Evolutionary conservation across 768 basidiomycete species (phyloP).

Genomic region (Paxillus involutus): DNA sequence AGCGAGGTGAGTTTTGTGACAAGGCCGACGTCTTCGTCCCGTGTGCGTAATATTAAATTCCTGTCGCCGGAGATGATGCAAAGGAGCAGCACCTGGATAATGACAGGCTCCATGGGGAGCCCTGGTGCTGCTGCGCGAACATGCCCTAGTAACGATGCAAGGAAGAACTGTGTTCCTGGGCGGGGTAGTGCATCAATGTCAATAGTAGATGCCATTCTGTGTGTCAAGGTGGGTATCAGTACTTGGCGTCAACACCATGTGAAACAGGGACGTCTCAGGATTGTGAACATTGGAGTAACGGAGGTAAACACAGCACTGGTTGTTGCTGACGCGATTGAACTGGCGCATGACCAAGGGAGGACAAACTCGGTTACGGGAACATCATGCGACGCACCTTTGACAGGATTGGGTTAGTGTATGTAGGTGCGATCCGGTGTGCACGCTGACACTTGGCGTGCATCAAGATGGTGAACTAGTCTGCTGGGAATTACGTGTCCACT

Average conservation of each 20-base stretch:
- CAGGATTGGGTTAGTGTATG: background rate
- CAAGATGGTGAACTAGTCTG: too few species aligned
- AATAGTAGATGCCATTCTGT: constrained; percentile 15
- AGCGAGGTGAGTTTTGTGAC: constrained; percentile 57
- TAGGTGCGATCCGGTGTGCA: background rate
- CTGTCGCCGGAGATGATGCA: constrained; percentile 63
- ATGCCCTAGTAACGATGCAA: constrained; percentile 49
- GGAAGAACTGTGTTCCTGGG: constrained; percentile 45
- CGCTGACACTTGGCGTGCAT: background rate
- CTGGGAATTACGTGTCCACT: too few species aligned
- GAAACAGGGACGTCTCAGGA: background rate
- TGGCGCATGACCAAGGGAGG: background rate
- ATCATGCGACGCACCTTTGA: background rate
- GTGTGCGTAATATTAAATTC: constrained; percentile 63
- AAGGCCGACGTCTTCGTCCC: constrained; percentile 61
- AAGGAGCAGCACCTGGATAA: constrained; percentile 65
- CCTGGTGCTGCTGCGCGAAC: constrained; percentile 44
- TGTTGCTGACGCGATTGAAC: constrained; percentile 17
- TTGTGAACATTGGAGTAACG: background rate
- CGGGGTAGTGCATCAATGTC: constrained; percentile 33
- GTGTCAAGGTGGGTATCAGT: background rate
- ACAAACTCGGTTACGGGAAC: background rate
- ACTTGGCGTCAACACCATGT: too few species aligned
- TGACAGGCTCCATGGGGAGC: constrained; percentile 59
- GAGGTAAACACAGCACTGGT: constrained; percentile 17